Conservation (phyloP, 371 early-diverging fungal species). For the Mucor velutinosus region DNA sequence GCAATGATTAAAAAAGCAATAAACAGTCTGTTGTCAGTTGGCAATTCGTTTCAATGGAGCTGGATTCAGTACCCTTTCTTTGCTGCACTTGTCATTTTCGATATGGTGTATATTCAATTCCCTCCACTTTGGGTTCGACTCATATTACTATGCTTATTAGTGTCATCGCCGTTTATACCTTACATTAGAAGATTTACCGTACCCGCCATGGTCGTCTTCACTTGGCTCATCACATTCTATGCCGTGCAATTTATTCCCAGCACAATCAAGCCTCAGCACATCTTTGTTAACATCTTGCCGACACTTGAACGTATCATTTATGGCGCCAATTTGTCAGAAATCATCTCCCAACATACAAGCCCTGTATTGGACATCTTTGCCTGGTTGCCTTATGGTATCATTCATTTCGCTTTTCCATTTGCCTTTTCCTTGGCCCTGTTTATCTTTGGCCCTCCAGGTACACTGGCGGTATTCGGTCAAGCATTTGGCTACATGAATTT, state of each 20-base stretch:
- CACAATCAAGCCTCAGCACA: constrained; percentile 58
- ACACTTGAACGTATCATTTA: constrained; percentile 70
- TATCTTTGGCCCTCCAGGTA: constrained; percentile 56
- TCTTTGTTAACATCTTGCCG: constrained; percentile 69
- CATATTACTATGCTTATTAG: constrained; percentile 18
- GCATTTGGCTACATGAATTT: constrained; percentile 75
- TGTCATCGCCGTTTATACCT: constrained; percentile 34
- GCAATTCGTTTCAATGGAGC: constrained; percentile 8
- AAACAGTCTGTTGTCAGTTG: not conserved
- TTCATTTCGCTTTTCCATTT: constrained; percentile 70
- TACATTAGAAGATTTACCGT: constrained; percentile 51
- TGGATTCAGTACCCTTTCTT: constrained; percentile 23
- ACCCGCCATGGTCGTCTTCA: constrained; percentile 61
- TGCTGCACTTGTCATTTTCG: constrained; percentile 22
- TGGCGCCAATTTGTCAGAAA: constrained; percentile 66
- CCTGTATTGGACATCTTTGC: constrained; percentile 64
- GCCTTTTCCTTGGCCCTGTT: constrained; percentile 53
- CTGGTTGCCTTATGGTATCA: constrained; percentile 77
- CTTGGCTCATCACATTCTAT: constrained; percentile 69
- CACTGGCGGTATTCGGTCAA: constrained; percentile 54
- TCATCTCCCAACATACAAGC: constrained; percentile 58
- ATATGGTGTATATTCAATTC: constrained; percentile 31
- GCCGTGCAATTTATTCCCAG: constrained; percentile 68
- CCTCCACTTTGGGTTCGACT: constrained; percentile 32
- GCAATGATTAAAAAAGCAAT: constrained; percentile 3